Evolutionary conservation across 2,329 filamentous ascomycete genomes (phyloP).

Genomic region (Microcyclosporella mali): DNA sequence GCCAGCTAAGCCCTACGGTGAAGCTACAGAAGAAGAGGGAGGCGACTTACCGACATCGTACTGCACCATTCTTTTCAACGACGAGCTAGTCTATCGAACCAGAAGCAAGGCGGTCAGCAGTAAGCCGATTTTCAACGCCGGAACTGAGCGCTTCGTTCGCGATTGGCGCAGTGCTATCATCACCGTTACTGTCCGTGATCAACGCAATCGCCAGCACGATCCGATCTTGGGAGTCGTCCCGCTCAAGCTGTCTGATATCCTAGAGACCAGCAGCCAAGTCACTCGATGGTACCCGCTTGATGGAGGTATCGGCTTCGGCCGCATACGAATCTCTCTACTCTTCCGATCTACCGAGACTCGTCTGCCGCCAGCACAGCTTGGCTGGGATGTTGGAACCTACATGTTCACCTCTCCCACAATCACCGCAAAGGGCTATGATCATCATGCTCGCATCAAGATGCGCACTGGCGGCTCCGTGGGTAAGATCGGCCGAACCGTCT

Average conservation of each 20-base stretch:
- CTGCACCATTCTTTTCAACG: constrained; percentile 85
- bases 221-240: constrained; percentile 90
- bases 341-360: constrained; percentile 85
- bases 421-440: constrained; percentile 56
- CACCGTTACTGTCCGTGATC: constrained; percentile 82
- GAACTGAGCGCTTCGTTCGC: constrained; percentile 84
- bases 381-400: constrained; percentile 94
- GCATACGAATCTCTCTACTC: constrained; percentile 78
- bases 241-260: constrained; percentile 77
- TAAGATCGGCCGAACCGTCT: constrained; percentile 59
- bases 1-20: constrained; percentile 76
- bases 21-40: constrained; percentile 77
- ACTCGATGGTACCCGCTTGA: constrained; percentile 96
- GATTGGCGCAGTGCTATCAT: constrained; percentile 87
- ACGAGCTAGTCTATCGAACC: constrained; percentile 88
- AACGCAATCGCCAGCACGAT: constrained; percentile 84
- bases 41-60: constrained; percentile 81
- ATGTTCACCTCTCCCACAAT: constrained; percentile 73
- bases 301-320: constrained; percentile 83
- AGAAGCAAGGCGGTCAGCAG: constrained; percentile 87
- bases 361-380: constrained; percentile 76
- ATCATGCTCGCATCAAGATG: constrained; percentile 62
- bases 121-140: constrained; percentile 94
- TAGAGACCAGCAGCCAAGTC: constrained; percentile 78
- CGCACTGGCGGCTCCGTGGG: constrained; percentile 80